Evolutionary conservation across 2,329 filamentous ascomycete genomes (phyloP).

Genomic region (Colletotrichum sp.): DNA sequence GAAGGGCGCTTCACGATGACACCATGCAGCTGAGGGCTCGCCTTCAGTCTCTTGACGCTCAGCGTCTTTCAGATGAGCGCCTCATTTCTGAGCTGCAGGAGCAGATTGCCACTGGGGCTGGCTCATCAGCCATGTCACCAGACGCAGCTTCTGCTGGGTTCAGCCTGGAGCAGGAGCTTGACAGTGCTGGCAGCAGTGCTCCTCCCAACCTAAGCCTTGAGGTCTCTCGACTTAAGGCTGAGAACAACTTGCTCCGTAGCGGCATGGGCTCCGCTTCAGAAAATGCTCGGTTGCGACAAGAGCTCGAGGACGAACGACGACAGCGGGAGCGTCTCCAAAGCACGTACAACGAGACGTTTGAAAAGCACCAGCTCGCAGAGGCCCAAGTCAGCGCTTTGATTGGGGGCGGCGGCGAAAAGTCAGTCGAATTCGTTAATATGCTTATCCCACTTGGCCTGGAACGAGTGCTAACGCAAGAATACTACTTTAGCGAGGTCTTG

Average conservation of each 20-base stretch:
- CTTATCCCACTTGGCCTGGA: conserved; percentile 25
- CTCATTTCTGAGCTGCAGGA: conserved; percentile 66
- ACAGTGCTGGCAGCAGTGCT: conserved; percentile 48
- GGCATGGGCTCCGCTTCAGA: conserved; percentile 60
- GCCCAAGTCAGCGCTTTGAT: conserved; percentile 62
- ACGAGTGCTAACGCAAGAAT: conserved; percentile 48
- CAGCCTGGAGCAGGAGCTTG: conserved; percentile 66
- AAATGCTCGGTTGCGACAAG: conserved; percentile 56
- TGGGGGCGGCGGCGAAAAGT: conserved; percentile 56
- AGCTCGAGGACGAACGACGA: conserved; percentile 59
- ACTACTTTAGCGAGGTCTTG: conserved; percentile 58
- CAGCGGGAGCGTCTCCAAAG: conserved; percentile 57
- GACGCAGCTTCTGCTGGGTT: conserved; percentile 35
- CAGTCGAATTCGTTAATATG: conserved; percentile 39
- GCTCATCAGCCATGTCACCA: conserved; percentile 1
- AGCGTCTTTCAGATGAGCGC: conserved; percentile 54
- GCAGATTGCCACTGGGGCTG: conserved; percentile 48
- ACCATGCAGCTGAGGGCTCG: conserved; percentile 46
- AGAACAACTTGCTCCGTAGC: conserved; percentile 63
- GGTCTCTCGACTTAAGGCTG: conserved; percentile 63
- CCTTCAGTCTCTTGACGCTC: conserved; percentile 42
- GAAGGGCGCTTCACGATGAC: conserved; percentile 49
- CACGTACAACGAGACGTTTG: conserved; percentile 60
- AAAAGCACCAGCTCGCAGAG: conserved; percentile 62
- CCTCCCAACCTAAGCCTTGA: conserved; percentile 52